A percentile compares a stretch with the other conserved stretches of the same genome.
phyloP scores from a whole-genome alignment of 2,329 filamentous ascomycete genomes.

The Zasmidium angulare region DNA sequence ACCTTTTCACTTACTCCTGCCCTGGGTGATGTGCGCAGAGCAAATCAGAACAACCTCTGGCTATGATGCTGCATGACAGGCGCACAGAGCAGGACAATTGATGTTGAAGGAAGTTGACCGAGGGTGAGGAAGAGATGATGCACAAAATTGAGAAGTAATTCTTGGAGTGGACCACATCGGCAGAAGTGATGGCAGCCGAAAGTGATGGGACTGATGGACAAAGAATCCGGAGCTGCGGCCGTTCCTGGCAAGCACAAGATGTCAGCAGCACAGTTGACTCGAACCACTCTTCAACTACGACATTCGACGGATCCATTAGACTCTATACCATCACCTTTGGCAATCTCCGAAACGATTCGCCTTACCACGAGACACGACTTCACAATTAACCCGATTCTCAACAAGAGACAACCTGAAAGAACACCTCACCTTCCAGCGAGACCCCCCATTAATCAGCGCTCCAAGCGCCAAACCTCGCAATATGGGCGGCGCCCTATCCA shows the following conservation, averaged over 20 bases:
- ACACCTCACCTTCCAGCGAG: not conserved
- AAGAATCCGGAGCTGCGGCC: not conserved
- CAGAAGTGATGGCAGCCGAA: too few species aligned
- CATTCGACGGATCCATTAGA: not conserved
- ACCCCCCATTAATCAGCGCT: not conserved
- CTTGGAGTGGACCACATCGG: too few species aligned
- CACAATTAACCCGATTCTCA: too few species aligned
- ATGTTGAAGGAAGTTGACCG: too few species aligned
- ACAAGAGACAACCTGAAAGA: not conserved
- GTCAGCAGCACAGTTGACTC: not conserved
- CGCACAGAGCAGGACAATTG: not conserved
- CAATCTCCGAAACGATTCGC: too few species aligned
- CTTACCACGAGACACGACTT: too few species aligned
- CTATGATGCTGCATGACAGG: too few species aligned
- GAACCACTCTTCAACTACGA: not conserved
- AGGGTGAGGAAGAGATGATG: too few species aligned
- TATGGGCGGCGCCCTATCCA: slow-evolving; percentile 59
- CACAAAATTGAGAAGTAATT: too few species aligned
- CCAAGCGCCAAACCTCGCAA: slow-evolving; percentile 17
- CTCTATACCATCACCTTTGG: not conserved
- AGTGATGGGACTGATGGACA: not conserved
- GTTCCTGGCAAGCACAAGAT: not conserved
- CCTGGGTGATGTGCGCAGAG: not conserved
- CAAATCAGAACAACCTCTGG: too few species aligned
- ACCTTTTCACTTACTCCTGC: not conserved